These are phyloP conservation scores for Kwoniella dejecticola DNA, from an alignment of 768 basidiomycete genomes.

Conservation along the genomic window DNA sequence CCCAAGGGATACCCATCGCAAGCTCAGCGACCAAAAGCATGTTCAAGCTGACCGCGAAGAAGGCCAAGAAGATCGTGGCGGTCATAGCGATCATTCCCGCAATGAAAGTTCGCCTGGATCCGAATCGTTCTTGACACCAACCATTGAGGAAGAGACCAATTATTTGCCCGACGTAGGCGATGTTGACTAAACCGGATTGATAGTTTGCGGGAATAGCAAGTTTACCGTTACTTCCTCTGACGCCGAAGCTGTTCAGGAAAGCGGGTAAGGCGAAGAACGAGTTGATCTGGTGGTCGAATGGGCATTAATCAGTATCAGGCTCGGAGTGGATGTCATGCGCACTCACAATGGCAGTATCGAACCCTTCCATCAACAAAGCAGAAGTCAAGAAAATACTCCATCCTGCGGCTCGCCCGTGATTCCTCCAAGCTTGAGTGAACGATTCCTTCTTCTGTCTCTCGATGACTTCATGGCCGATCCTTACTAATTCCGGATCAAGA, in stretches of 20 bases:
- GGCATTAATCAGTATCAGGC: not conserved
- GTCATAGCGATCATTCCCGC: slow-evolving; percentile 34
- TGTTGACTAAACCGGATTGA: slow-evolving; percentile 50
- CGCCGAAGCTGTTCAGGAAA: slow-evolving; percentile 28
- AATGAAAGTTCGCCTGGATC: slow-evolving; percentile 25
- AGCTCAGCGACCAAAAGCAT: slow-evolving; percentile 35
- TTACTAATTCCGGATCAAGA: slow-evolving; percentile 30
- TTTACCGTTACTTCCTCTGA: slow-evolving; percentile 21
- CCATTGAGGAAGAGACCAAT: slow-evolving; percentile 36
- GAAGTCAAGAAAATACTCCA: slow-evolving; percentile 31
- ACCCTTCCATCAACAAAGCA: slow-evolving; percentile 37
- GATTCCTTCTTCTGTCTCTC: slow-evolving; percentile 25
- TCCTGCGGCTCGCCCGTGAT: slow-evolving; percentile 29
- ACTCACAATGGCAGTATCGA: slow-evolving; percentile 33
- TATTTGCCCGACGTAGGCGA: slow-evolving; percentile 42
- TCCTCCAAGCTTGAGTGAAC: slow-evolving; percentile 30
- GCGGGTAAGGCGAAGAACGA: slow-evolving; percentile 32
- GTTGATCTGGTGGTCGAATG: slow-evolving; percentile 18
- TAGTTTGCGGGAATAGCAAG: slow-evolving; percentile 50
- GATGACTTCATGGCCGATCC: slow-evolving; percentile 28
- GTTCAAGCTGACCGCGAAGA: slow-evolving; percentile 30
- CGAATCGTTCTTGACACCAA: slow-evolving; percentile 28
- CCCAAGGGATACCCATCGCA: slow-evolving; percentile 36
- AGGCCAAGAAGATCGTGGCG: slow-evolving; percentile 32
- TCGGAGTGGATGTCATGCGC: not conserved